Evolutionary conservation across 257 asterid genomes (phyloP), one percentile per base, ranked within the genome.

Genomic region (Jaltomata sinuosa): DNA sequence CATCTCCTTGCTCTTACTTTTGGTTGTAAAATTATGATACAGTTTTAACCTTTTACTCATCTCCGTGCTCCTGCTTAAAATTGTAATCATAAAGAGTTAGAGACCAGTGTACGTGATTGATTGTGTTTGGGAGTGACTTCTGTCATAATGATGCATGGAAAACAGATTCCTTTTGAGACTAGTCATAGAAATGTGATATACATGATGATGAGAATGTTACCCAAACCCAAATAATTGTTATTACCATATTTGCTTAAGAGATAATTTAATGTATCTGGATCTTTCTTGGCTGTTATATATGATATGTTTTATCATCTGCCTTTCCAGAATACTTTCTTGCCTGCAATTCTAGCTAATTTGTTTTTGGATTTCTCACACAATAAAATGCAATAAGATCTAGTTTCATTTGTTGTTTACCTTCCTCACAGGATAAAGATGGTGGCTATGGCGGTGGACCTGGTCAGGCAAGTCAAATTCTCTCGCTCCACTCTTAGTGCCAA

Each of bases 381-480:
- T 10, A 76, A 76, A 49, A 49, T 49, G 61, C 18, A 1, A 53
- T 15, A 76, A 52, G 59, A 52, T 76, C 72, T 81, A 62, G 47
- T 71, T 77, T 79, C 81, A 31, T 18, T 45, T 71, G 67, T 57
- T 69, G 67, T 85, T 80, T 81, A 14, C 82, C 87, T 50, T 87
- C 50, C 67, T 50, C 84, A 67, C 89, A 97, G 99, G 98, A 94
- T 84, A 87, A 89, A 81, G 87, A 94, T 84, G 99, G 99, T 87
- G 99, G 98, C 84, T 97, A 95, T 87, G 97, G 98, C 42, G 99
- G 99, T 80, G 99, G 99, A 91, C 99, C 99, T 50, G 97, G 98
- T 83, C 99, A 97, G 97, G 99, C 92, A 77, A 85, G 90, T 87
- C 85, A 76, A 76, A 76, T 76, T 76, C 81, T 76, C 81, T 42